Percentiles rank a stretch among this genome's conserved stretches.
Evolutionary conservation across 1,139 yeast genomes (phyloP).

Genomic region (Blastobotrys ciferrii): DNA sequence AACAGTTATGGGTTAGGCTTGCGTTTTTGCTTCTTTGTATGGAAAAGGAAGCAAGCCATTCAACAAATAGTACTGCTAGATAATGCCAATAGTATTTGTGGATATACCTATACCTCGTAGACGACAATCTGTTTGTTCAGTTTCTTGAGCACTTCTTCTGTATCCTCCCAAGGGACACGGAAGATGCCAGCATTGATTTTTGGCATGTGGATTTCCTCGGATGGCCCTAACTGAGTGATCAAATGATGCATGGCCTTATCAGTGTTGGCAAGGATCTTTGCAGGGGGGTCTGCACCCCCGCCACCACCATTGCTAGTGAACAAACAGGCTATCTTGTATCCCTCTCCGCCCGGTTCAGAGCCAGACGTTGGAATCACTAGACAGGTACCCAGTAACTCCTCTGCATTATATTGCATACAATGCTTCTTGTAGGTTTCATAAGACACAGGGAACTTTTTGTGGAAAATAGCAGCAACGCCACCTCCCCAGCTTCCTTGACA

Average conservation of each 20-base stretch:
- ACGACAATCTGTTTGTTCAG: slow-evolving; percentile 43
- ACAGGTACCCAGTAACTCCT: slow-evolving; percentile 52
- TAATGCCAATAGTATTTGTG: no score
- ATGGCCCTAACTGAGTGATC: slow-evolving; percentile 37
- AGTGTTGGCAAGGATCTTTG: slow-evolving; percentile 50
- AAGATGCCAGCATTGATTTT: slow-evolving; percentile 78
- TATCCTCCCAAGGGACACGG: slow-evolving; percentile 72
- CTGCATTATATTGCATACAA: slow-evolving; percentile 41
- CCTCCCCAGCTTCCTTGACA: slow-evolving; percentile 83
- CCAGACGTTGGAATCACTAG: slow-evolving; percentile 46
- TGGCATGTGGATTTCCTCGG: slow-evolving; percentile 54
- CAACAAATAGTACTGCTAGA: no score
- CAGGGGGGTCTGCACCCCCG: slow-evolving; percentile 41
- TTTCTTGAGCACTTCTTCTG: slow-evolving; percentile 50
- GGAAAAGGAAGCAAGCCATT: no score
- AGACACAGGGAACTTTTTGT: slow-evolving; percentile 50
- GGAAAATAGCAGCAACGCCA: slow-evolving; percentile 65
- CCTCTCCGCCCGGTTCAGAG: slow-evolving; percentile 34
- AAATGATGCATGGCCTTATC: slow-evolving; percentile 48
- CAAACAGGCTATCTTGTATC: slow-evolving; percentile 51
- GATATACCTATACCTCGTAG: slow-evolving; percentile 37
- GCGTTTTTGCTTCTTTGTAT: no score
- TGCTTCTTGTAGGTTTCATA: slow-evolving; percentile 47
- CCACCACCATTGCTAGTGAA: slow-evolving; percentile 55
- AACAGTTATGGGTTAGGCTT: no score